Evolutionary conservation across 2,329 filamentous ascomycete species (phyloP), one percentile per base, ranked within the genome.

Genomic region (Alternaria metachromatica): DNA sequence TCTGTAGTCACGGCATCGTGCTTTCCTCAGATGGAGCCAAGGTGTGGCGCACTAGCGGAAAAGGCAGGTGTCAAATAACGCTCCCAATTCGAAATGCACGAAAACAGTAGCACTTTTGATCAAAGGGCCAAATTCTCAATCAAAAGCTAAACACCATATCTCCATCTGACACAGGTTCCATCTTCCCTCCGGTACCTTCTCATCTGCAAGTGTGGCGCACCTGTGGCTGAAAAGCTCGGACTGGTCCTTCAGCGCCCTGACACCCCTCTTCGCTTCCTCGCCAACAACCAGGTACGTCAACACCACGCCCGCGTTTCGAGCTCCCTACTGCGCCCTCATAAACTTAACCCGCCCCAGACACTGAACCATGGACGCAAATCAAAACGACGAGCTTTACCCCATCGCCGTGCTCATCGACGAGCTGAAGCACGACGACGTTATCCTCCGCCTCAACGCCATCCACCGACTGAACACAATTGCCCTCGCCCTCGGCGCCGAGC

Each of bases 341-440:
- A 58, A 67, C 77, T 77, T 53, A 77, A 65, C 66, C 61, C 56
- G 67, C 63, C 66, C 69, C 67, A 67, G 59, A 67, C 64, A 63
- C 60, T 61, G 65, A 72, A 77, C 55, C 70, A 98, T 98, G 95
- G 93, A 97, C 85, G 91, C 91, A 84, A 92, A 91, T 84, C 90
- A 95, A 86, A 96, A 91, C 83, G 96, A 99, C 85, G 96, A 98
- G 90, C 94, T 99, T 79, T 99, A 98, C 84, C 96, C 96, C 82
- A 99, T 99, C 87, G 96, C 96, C 80, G 96, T 99, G 74, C 90
- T 99, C 84, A 99, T 99, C 84, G 96, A 99, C 83, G 96, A 99
- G 89, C 88, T 99, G 79, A 99, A 99, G 95, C 96, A 99, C 83
- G 96, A 99, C 82, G 96, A 99, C 87, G 96, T 99, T 74, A 89